A percentile compares a stretch with the other conserved stretches of the same genome.
Evolutionary conservation across 345 rosid genomes (phyloP).

Genomic region (Combretum micranthum): DNA sequence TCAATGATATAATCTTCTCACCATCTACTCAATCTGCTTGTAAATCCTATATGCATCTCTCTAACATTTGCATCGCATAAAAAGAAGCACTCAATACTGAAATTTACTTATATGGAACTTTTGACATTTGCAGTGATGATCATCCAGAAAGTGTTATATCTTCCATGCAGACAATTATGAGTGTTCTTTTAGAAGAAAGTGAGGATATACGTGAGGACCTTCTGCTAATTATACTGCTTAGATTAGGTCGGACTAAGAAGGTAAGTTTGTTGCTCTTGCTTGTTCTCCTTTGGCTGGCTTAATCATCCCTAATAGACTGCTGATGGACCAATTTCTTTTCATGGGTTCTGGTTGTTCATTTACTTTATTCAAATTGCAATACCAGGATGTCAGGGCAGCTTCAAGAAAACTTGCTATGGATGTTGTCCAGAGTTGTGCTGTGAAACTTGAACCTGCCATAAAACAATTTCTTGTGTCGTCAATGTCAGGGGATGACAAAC

Average conservation of each 20-base stretch:
- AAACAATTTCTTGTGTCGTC: slow-evolving; percentile 82
- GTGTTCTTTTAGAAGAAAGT: slow-evolving; percentile 81
- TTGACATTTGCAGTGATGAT: slow-evolving; percentile 66
- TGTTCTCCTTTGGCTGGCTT: neutral
- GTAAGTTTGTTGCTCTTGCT: slow-evolving; percentile 34
- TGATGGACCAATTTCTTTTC: neutral
- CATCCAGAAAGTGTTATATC: slow-evolving; percentile 79
- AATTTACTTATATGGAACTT: slow-evolving; percentile 7
- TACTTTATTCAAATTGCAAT: neutral
- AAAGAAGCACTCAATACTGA: neutral
- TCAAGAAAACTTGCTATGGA: slow-evolving; percentile 87
- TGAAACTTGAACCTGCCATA: slow-evolving; percentile 79
- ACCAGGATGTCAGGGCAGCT: slow-evolving; percentile 53
- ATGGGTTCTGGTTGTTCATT: neutral
- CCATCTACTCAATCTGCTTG: no score
- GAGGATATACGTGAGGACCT: slow-evolving; percentile 86
- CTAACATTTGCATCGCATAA: no score
- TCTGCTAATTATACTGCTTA: slow-evolving; percentile 58
- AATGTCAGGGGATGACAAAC: slow-evolving; percentile 73
- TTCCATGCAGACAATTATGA: slow-evolving; percentile 91
- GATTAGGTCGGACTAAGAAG: slow-evolving; percentile 62
- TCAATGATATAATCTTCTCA: no score
- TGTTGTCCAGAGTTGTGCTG: slow-evolving; percentile 78
- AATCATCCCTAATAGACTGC: neutral
- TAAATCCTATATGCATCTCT: no score